Conservation (phyloP, 2,329 filamentous ascomycete genomes). For the Nannizzia gypsea region DNA sequence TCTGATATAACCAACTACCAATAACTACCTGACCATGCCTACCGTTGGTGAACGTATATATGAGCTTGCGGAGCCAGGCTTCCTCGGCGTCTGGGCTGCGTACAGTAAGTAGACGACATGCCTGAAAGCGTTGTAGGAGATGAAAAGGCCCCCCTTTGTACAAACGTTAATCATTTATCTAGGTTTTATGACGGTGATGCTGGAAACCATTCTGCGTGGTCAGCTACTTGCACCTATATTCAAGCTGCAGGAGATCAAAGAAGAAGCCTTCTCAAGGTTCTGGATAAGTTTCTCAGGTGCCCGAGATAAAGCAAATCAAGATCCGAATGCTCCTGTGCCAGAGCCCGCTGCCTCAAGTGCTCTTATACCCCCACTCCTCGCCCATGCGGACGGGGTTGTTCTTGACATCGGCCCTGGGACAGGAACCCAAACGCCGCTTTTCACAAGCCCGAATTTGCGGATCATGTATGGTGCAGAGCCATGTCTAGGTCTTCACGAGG, state of each 20-base stretch:
- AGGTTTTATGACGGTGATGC: slow-evolving; percentile 25
- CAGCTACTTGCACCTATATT: slow-evolving; percentile 27
- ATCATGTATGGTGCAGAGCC: slow-evolving; percentile 47
- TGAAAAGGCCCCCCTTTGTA: not conserved
- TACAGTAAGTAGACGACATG: not conserved
- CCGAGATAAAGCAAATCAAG: not conserved
- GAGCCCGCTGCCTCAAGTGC: slow-evolving; percentile 22
- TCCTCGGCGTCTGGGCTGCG: not conserved
- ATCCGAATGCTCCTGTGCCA: slow-evolving; percentile 9
- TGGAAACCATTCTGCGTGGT: slow-evolving; percentile 24
- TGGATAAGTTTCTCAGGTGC: slow-evolving; percentile 28
- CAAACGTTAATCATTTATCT: not conserved
- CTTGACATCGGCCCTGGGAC: slow-evolving; percentile 43
- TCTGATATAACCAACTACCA: not conserved
- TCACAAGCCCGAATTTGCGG: slow-evolving; percentile 32
- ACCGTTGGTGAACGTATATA: not conserved
- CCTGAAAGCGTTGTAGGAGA: not conserved
- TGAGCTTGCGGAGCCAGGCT: not conserved
- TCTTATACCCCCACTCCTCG: slow-evolving; percentile 32
- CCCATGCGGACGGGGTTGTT: slow-evolving; percentile 32
- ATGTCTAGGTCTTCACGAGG: slow-evolving; percentile 35
- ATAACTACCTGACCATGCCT: not conserved
- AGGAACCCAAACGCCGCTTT: slow-evolving; percentile 39
- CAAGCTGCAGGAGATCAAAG: slow-evolving; percentile 23
- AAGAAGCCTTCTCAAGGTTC: slow-evolving; percentile 32